Percentiles rank a stretch among this genome's conserved stretches.
These are phyloP conservation scores for Domatiomyces globalis DNA, from an alignment of 2,329 filamentous ascomycete genomes.

Conservation along the genomic window DNA sequence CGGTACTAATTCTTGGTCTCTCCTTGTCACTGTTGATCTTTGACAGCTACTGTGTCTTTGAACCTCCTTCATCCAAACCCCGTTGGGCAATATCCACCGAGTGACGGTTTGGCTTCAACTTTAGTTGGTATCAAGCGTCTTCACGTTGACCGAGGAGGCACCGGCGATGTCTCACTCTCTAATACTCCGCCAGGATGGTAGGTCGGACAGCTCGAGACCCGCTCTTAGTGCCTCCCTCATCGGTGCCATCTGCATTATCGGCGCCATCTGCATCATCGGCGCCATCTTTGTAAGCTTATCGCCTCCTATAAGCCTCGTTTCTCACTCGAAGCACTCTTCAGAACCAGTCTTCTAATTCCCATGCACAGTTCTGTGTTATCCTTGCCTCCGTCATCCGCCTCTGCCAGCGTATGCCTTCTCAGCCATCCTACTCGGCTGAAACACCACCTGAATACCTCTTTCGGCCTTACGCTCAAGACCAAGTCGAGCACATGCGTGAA, in stretches of 20 bases:
- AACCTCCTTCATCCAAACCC: background rate
- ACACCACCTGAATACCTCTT: background rate
- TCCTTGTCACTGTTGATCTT: background rate
- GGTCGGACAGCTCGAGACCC: background rate
- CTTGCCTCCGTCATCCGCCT: background rate
- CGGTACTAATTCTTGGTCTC: background rate
- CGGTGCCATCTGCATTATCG: background rate
- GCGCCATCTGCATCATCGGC: background rate
- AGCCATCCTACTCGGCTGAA: background rate
- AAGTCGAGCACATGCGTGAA: background rate
- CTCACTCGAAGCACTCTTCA: background rate
- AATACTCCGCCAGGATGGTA: background rate
- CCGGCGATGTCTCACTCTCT: background rate
- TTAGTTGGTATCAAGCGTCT: background rate
- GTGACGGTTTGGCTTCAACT: background rate
- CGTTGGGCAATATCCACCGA: too few species aligned
- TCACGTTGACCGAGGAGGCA: background rate
- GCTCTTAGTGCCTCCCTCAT: background rate
- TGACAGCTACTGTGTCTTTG: background rate
- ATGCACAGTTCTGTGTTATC: background rate
- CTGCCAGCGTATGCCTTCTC: background rate
- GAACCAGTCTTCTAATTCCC: background rate
- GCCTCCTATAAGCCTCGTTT: background rate
- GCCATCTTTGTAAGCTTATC: background rate
- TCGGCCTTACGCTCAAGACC: background rate